These are phyloP conservation scores for Pestalotiopsis sp. DNA, from an alignment of 2,329 filamentous ascomycete species.

Conservation along the genomic window DNA sequence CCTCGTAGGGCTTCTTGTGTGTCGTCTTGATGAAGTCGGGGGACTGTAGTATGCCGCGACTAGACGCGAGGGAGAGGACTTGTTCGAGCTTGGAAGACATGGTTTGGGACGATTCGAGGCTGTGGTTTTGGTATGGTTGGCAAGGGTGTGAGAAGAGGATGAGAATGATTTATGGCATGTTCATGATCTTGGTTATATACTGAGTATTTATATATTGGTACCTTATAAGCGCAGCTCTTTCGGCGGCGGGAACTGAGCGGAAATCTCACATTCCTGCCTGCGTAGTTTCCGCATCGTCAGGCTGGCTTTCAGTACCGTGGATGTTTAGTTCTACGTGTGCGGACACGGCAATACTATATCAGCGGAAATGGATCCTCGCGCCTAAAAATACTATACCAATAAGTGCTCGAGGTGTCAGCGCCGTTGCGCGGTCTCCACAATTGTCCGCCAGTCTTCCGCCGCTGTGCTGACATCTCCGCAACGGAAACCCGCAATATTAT, in stretches of 20 bases:
- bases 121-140: background rate
- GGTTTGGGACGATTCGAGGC: background rate
- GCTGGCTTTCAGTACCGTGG: background rate
- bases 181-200: background rate
- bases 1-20: slow-evolving; percentile 38
- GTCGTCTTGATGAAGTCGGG: slow-evolving; percentile 29
- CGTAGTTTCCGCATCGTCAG: background rate
- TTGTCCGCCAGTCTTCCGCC: slow-evolving; percentile 5
- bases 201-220: background rate
- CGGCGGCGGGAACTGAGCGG: background rate
- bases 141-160: background rate
- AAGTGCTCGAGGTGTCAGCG: background rate
- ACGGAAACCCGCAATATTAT: background rate
- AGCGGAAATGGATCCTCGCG: background rate
- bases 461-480: background rate
- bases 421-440: slow-evolving; percentile 1
- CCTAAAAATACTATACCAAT: background rate
- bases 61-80: background rate
- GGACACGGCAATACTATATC: background rate
- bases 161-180: background rate
- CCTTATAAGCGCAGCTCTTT: too few species aligned
- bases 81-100: background rate
- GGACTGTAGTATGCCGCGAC: background rate
- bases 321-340: background rate
- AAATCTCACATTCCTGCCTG: background rate